phyloP scores from a whole-genome alignment of 129 eudicot genomes.

The Escallonia herrerae region DNA sequence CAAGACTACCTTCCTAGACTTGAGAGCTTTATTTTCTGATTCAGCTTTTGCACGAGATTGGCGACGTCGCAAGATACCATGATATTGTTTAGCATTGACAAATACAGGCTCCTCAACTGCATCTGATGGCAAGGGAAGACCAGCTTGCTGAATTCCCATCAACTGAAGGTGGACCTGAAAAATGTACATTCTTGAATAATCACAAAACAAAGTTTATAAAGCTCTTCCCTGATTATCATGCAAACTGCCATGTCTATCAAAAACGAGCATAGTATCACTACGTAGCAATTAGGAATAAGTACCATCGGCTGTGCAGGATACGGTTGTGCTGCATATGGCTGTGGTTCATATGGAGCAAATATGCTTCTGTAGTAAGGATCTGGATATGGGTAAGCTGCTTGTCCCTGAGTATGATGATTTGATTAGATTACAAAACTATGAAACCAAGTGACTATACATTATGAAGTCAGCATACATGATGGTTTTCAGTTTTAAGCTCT shows the following conservation, averaged over 20 bases:
- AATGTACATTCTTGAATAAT: neutral
- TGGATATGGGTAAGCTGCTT: conserved; percentile 83
- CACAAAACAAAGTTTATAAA: neutral
- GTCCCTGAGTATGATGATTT: conserved; percentile 44
- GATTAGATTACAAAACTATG: neutral
- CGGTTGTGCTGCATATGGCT: conserved; percentile 68
- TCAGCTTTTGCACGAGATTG: conserved; percentile 98
- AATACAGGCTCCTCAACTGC: conserved; percentile 85
- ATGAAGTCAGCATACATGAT: too few species aligned
- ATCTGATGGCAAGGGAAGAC: conserved; percentile 83
- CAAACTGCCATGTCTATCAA: neutral
- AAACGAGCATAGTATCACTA: neutral
- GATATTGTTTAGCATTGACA: conserved; percentile 97
- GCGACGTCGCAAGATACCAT: conserved; percentile 84
- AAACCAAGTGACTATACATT: too few species aligned
- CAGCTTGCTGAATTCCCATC: conserved; percentile 92
- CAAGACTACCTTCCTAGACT: conserved; percentile 54
- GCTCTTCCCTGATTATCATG: too few species aligned
- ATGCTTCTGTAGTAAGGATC: conserved; percentile 92
- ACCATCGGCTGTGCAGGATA: conserved; percentile 90
- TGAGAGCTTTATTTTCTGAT: conserved; percentile 67
- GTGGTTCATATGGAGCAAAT: conserved; percentile 72
- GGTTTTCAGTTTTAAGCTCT: too few species aligned
- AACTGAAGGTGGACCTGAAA: conserved; percentile 74
- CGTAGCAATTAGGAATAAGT: conserved; percentile 11